Conservation (phyloP, 2,329 filamentous ascomycete genomes). For the Orbilia blumenaviensis region DNA sequence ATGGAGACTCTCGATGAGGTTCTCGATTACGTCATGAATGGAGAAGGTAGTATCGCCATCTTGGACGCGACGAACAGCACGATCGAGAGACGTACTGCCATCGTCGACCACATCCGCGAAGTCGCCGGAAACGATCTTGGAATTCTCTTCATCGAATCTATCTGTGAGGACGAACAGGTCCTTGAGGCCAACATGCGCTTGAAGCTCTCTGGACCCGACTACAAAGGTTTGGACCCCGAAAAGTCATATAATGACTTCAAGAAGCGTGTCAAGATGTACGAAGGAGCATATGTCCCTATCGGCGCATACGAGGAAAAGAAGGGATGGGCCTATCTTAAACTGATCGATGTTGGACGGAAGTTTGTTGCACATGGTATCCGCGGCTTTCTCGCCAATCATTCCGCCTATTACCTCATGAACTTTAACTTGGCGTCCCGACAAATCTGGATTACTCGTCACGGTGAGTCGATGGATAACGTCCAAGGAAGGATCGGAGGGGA, state of each 20-base stretch:
- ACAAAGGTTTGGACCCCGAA: slow-evolving; percentile 88
- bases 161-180: slow-evolving; percentile 83
- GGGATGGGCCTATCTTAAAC: slow-evolving; percentile 91
- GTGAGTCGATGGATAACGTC: slow-evolving; percentile 87
- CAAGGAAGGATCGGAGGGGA: slow-evolving; percentile 90
- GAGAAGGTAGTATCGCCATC: slow-evolving; percentile 89
- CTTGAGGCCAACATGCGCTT: slow-evolving; percentile 96
- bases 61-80: slow-evolving; percentile 98
- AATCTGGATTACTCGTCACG: slow-evolving; percentile 95
- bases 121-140: slow-evolving; percentile 85
- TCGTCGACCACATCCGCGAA: slow-evolving; percentile 83
- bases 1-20: slow-evolving; percentile 92
- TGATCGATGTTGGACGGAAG: slow-evolving; percentile 97
- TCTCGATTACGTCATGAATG: slow-evolving; percentile 82
- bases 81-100: slow-evolving; percentile 79
- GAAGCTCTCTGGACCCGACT: slow-evolving; percentile 94
- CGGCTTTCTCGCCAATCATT: slow-evolving; percentile 89
- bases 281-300: slow-evolving; percentile 90
- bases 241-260: slow-evolving; percentile 90
- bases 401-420: slow-evolving; percentile 92
- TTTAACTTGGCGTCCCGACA: slow-evolving; percentile 95
- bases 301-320: slow-evolving; percentile 90
- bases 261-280: slow-evolving; percentile 88
- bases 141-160: slow-evolving; percentile 93
- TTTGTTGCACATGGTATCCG: slow-evolving; percentile 88